phyloP scores from a whole-genome alignment of 1,139 yeast genomes.

The Taphrina flavorubra region DNA sequence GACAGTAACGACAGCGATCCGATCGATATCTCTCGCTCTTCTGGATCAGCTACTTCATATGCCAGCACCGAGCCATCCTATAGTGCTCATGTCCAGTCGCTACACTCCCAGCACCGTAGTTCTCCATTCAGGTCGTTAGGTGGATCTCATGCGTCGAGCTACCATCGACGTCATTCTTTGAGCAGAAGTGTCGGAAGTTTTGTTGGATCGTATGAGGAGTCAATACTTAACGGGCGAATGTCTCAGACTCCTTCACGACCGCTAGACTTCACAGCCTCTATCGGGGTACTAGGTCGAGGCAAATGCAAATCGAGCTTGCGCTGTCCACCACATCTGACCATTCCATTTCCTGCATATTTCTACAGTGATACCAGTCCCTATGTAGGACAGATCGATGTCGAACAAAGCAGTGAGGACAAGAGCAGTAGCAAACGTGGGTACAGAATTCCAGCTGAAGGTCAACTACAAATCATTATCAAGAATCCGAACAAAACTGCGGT shows the following conservation, averaged over 20 bases:
- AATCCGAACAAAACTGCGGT: conserved; percentile 55
- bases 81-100: not conserved
- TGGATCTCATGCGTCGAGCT: conserved; percentile 22
- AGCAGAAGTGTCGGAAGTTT: conserved; percentile 42
- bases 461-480: conserved; percentile 55
- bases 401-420: conserved; percentile 48
- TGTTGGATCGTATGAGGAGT: conserved; percentile 53
- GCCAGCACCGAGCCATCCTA: conserved; percentile 10
- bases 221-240: conserved; percentile 52
- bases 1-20: conserved; percentile 38
- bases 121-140: conserved; percentile 6
- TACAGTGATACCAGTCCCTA: conserved; percentile 55
- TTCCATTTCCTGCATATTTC: conserved; percentile 53
- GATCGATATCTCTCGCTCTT: conserved; percentile 32
- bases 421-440: conserved; percentile 50
- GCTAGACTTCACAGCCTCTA: conserved; percentile 49
- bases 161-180: conserved; percentile 21
- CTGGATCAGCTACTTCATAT: conserved; percentile 22
- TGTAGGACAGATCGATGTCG: conserved; percentile 53
- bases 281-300: conserved; percentile 50
- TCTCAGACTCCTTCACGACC: conserved; percentile 51
- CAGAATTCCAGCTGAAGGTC: conserved; percentile 55
- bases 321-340: conserved; percentile 49
- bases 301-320: conserved; percentile 45
- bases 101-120: conserved; percentile 4